Percentiles rank a stretch among this genome's conserved stretches.
These are phyloP conservation scores for Miamiensis avidus DNA, from an alignment of 169 alveolate species.

Conservation along the genomic window DNA sequence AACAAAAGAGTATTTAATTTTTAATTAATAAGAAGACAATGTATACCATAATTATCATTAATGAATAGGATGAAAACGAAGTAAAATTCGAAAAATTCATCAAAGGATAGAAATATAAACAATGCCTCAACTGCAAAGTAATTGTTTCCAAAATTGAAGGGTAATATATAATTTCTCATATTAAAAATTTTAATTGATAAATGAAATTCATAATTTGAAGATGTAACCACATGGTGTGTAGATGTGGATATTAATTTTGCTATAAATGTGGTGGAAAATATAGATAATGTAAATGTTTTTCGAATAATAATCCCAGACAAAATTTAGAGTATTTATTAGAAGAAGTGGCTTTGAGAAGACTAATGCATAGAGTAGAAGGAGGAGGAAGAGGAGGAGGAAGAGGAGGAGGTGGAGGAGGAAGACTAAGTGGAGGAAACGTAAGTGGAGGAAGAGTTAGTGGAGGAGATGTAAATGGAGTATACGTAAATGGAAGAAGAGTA, in stretches of 20 bases:
- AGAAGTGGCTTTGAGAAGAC: neutral
- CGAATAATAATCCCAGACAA: constrained; percentile 18
- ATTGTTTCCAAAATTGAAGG: constrained; percentile 74
- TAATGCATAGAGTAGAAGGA: neutral
- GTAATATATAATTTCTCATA: neutral
- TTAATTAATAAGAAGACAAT: no score
- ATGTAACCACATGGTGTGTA: constrained; percentile 64
- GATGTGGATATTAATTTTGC: constrained; percentile 62
- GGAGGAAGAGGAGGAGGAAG: no score
- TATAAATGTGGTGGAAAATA: constrained; percentile 61
- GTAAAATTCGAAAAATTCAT: constrained; percentile 56
- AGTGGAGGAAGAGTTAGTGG: no score
- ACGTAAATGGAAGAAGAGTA: no score
- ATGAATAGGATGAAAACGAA: constrained; percentile 54
- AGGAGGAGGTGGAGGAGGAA: no score
- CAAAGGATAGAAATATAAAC: constrained; percentile 59
- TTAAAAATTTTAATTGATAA: neutral
- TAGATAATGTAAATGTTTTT: constrained; percentile 35
- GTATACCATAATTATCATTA: no score
- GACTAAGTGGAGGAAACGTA: no score
- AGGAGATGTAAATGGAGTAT: no score
- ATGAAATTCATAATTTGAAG: constrained; percentile 9
- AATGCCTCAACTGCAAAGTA: constrained; percentile 69
- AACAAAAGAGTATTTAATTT: no score
- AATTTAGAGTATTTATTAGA: neutral